Base-by-base conservation (phyloP, 371 early-diverging fungal genomes). In the Mortierella sp. region DNA sequence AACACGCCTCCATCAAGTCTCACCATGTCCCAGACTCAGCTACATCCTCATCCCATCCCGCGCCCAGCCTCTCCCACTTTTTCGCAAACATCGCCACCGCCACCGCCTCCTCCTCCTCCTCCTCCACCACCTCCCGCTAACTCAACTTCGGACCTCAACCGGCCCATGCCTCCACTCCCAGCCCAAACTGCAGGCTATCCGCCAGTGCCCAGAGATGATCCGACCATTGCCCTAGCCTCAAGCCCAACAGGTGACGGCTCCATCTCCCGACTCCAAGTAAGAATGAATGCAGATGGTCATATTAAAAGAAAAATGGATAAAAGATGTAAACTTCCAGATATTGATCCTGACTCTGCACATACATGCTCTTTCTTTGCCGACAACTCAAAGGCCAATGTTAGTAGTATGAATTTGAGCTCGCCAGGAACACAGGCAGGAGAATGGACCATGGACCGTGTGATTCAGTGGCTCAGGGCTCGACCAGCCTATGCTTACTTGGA, bases 361-460 rank as follows among this genome's bases (percentile, higher is more conserved):
- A n/a, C n/a, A n/a, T n/a, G n/a, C 23, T 53, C 26, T 26, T 21
- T 23, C 26, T 26, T 3, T 53, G 21, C 21, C 23, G n/a, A n/a
- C n/a, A 44, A n/a, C 15, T 12, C 45, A 45, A 60, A 75, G 76
- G 68, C 65, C 16, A 76, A 76, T 57, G 62, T 71, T 45, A 76
- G 76, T 44, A 76, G 63, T 14, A 63, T 76, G 67, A 76, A 68
- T 61, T 64, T 76, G 43, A 72, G 57, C 19, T 57, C 64, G 0
- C 69, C 59, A 29, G 70, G 62, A 5, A 65, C 53, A 7, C 18
- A 65, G 9, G 65, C 65, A 14, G 68, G 66, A 53, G 77, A 77
- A 0, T 77, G 77, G 77, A 77, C 69, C 21, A 72, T 77, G 72
- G 77, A 77, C 2, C 59, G 72, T 21, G 77, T 77, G 4, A 61